phyloP scores from a whole-genome alignment of 228 moss, liverwort and hornwort genomes.

The Sphagnum magellanicum region DNA sequence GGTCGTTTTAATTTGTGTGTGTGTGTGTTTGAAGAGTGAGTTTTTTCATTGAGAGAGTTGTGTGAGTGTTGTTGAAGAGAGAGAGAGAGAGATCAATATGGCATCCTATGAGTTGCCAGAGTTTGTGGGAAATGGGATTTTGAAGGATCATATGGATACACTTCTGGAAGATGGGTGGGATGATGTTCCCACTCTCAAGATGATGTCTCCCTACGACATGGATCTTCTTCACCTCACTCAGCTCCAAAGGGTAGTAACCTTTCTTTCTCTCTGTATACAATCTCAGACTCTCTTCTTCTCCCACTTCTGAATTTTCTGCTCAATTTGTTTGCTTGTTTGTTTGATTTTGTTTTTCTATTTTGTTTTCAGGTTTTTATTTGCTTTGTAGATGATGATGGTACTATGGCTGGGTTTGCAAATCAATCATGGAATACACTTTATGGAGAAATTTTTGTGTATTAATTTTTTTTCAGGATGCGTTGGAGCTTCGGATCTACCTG shows the following conservation, averaged over 20 bases:
- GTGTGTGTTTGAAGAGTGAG: no score
- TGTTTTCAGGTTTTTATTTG: background rate
- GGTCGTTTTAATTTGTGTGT: no score
- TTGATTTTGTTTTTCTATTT: background rate
- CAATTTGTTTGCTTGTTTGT: background rate
- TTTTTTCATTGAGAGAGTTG: no score
- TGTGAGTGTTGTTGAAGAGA: no score
- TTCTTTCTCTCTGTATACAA: background rate
- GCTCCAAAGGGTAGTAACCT: background rate
- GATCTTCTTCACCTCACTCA: background rate
- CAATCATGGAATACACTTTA: background rate
- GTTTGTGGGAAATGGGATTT: background rate
- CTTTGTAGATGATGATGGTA: background rate
- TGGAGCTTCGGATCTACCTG: background rate
- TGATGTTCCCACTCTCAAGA: constrained; percentile 1
- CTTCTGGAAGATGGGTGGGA: background rate
- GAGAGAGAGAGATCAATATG: constrained; percentile 12
- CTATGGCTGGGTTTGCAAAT: no score
- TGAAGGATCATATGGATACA: background rate
- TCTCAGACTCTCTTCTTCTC: no score
- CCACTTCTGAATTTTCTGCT: no score
- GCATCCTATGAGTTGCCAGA: constrained; percentile 59
- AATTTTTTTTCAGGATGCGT: background rate
- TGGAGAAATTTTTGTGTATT: background rate
- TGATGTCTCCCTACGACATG: background rate